Conservation (phyloP, 345 rosid genomes). For the Physaria fendleri region DNA sequence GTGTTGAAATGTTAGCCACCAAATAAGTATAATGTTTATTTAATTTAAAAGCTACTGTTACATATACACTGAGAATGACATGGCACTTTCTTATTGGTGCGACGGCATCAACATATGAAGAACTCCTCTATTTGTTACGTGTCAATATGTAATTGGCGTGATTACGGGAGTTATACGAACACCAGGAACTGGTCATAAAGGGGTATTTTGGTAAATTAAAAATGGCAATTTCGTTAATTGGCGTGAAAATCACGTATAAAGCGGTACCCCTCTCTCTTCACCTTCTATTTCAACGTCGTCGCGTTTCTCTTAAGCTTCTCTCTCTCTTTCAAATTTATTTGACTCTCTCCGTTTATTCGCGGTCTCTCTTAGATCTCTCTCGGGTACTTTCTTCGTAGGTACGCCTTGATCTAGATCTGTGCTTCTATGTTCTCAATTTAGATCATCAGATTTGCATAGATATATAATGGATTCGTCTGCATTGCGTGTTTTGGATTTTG, state of each 20-base stretch:
- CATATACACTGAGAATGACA: neutral
- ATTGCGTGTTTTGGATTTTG: neutral
- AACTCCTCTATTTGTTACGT: neutral
- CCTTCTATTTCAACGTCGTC: neutral
- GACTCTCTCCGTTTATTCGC: conserved; percentile 12
- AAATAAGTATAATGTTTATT: too few species aligned
- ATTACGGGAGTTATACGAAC: neutral
- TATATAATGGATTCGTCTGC: neutral
- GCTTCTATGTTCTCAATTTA: neutral
- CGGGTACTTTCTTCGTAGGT: conserved; percentile 9
- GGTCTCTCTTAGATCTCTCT: conserved; percentile 1
- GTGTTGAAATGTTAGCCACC: too few species aligned
- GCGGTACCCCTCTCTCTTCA: neutral
- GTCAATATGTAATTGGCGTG: neutral
- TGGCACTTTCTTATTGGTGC: neutral
- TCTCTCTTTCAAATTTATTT: neutral
- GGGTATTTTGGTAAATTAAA: neutral
- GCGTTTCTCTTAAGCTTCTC: conserved; percentile 20
- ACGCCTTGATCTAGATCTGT: conserved; percentile 20
- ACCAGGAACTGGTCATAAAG: neutral
- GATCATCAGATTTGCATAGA: too few species aligned
- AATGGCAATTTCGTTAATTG: neutral
- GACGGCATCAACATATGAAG: neutral
- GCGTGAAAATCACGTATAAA: conserved; percentile 2
- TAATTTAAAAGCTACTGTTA: neutral